Evolutionary conservation across 345 rosid genomes (phyloP), one percentile per base, ranked within the genome.

Genomic region (Jatropha curcas): DNA sequence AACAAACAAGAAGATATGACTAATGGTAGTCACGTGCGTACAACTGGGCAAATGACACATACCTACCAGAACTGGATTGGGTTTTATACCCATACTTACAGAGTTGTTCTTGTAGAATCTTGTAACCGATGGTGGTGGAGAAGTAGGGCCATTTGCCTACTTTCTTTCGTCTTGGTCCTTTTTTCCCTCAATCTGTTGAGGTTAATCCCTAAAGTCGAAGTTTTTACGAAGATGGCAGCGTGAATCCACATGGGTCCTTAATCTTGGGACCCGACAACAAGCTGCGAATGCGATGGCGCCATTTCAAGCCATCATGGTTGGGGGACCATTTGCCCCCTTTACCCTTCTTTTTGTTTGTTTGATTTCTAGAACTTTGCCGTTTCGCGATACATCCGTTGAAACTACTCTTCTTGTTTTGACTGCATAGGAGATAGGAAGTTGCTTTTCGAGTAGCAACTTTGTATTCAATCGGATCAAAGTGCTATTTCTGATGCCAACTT

Each of bases 1-100:
- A 41, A 55, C 22, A 60, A 31, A 17, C 20, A 60, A 60, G 24
- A 62, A 5, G 22, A 61, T n/a, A n/a, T 12, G 28, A 31, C 33
- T 68, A 22, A 37, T 53, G 72, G 61, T 1, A 33, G 46, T 53
- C 72, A 68, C 62, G 72, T 68, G 45, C 11, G 71, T 1, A 19
- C 45, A 35, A 20, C 59, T 20, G 60, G 12, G 48, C 5, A 41
- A 1, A 8, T 41, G 45, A 10, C 45, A 41, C 11, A 41, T 41
- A 41, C 4, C 53, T n/a, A 43, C 13, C 50, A 41, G 8, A 2
- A 25, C 22, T 14, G 39, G 50, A 10, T 63, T 65, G 51, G 33
- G 13, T 41, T 30, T 64, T 64, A 2, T 4, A 10, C 68, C 68
- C 53, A 65, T 65, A 25, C 52, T n/a, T n/a, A n/a, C n/a, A n/a